phyloP scores from a whole-genome alignment of 768 basidiomycete genomes.

The Amanita phalloides region DNA sequence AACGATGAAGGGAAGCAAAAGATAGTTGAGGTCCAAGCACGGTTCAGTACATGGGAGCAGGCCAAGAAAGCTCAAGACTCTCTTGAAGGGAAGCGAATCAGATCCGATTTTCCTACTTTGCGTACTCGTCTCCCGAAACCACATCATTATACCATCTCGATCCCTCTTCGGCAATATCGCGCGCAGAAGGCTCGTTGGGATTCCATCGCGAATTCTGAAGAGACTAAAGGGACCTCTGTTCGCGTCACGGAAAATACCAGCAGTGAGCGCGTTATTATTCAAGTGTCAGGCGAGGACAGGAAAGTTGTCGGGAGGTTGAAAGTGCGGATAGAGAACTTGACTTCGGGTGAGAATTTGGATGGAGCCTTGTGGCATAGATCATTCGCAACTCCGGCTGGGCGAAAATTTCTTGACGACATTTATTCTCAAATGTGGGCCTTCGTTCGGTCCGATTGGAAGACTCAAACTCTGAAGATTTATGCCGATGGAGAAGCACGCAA shows the following conservation, averaged over 20 bases:
- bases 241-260: conserved; percentile 13
- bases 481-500: conserved; percentile 28
- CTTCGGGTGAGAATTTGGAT: conserved; percentile 36
- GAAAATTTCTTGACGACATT: conserved; percentile 24
- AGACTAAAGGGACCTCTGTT: conserved; percentile 24
- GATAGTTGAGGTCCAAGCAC: conserved; percentile 21
- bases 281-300: conserved; percentile 39
- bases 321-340: conserved; percentile 47
- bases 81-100: conserved; percentile 22
- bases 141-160: conserved; percentile 38
- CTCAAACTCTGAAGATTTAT: conserved; percentile 32
- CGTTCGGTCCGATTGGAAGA: conserved; percentile 35
- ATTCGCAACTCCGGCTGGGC: conserved; percentile 19
- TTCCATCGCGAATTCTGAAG: conserved; percentile 23
- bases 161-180: conserved; percentile 36
- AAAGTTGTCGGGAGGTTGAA: conserved; percentile 45
- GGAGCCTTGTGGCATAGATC: conserved; percentile 38
- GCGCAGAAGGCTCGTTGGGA: conserved; percentile 43
- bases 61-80: conserved; percentile 28
- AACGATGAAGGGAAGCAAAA: neutral
- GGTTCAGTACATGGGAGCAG: conserved; percentile 37
- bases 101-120: conserved; percentile 20
- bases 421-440: conserved; percentile 26
- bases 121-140: conserved; percentile 35
- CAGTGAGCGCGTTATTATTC: conserved; percentile 22